These are phyloP conservation scores for Periconia sp. DNA, from an alignment of 2,329 filamentous ascomycete species.

Conservation along the genomic window DNA sequence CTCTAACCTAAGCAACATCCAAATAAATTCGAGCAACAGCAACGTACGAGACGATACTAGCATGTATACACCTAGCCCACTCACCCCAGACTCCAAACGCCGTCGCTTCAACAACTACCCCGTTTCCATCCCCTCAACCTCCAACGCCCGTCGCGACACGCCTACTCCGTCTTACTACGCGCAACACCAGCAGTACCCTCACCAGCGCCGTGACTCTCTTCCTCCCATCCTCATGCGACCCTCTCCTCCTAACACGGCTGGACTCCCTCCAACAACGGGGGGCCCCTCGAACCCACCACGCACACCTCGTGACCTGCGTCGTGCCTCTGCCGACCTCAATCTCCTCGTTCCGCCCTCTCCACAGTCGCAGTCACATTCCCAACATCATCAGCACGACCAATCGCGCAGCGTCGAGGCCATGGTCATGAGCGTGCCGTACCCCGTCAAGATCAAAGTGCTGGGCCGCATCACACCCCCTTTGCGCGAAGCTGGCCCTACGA, in stretches of 20 bases:
- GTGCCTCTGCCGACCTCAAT: constrained; percentile 23
- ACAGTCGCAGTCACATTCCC: too few species aligned
- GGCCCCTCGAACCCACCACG: constrained; percentile 7
- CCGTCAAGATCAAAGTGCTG: constrained; percentile 76
- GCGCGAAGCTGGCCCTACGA: constrained; percentile 26
- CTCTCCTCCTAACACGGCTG: constrained; percentile 35
- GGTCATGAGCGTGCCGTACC: constrained; percentile 73
- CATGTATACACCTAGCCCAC: constrained; percentile 35
- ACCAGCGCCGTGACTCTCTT: constrained; percentile 35
- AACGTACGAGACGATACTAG: constrained; percentile 21
- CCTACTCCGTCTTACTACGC: constrained; percentile 4
- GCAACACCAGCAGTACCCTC: constrained; percentile 2
- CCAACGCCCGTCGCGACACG: constrained; percentile 60
- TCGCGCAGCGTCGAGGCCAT: constrained; percentile 63
- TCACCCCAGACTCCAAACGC: constrained; percentile 39
- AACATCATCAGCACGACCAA: constrained; percentile 39
- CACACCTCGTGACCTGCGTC: constrained; percentile 31
- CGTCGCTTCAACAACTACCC: constrained; percentile 36
- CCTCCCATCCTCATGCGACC: constrained; percentile 34
- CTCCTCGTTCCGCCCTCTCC: constrained; percentile 12
- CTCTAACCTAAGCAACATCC: constrained; percentile 27
- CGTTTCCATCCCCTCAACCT: constrained; percentile 46
- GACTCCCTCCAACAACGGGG: constrained; percentile 4
- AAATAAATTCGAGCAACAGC: constrained; percentile 22
- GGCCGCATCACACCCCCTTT: constrained; percentile 74